phyloP scores from a whole-genome alignment of 139 green algal genomes.

The Eudorina sp. region DNA sequence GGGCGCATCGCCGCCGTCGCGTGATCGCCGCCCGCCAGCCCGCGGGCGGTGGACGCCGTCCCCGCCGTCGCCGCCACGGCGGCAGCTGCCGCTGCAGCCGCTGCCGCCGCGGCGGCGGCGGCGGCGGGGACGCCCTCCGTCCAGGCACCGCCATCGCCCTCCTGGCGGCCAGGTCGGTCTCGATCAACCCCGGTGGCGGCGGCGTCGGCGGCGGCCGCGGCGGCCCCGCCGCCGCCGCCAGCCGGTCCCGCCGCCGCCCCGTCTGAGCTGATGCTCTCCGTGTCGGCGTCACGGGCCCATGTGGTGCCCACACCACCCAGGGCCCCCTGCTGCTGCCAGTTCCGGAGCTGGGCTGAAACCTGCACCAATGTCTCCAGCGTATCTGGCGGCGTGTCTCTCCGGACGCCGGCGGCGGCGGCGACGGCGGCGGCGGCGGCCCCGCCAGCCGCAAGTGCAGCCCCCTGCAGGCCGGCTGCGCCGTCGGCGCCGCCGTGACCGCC shows the following conservation, averaged over 20 bases:
- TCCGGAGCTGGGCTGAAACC: conserved; percentile 5
- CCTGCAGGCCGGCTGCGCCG: background rate
- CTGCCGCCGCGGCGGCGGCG: background rate
- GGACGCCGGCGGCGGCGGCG: background rate
- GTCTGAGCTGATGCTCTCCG: background rate
- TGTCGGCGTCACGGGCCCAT: background rate
- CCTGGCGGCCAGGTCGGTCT: background rate
- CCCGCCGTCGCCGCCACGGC: background rate
- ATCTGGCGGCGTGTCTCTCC: background rate
- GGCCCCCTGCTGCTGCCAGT: conserved; percentile 14
- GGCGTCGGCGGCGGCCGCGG: background rate
- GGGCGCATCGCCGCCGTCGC: no score
- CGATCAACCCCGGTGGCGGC: background rate
- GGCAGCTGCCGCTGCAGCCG: background rate
- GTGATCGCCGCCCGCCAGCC: no score
- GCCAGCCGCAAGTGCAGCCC: no score
- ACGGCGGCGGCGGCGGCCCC: background rate
- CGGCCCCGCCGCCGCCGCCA: background rate
- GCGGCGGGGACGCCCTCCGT: background rate
- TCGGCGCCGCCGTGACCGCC: background rate
- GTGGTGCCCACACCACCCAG: background rate
- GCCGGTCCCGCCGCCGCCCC: background rate
- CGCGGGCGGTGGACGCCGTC: no score
- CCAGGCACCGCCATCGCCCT: background rate
- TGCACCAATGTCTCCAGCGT: background rate